Percentiles rank a stretch among this genome's conserved stretches.
These are phyloP conservation scores for Phytopythium kandeliae DNA, from an alignment of 352 stramenopile genomes.

Conservation along the genomic window DNA sequence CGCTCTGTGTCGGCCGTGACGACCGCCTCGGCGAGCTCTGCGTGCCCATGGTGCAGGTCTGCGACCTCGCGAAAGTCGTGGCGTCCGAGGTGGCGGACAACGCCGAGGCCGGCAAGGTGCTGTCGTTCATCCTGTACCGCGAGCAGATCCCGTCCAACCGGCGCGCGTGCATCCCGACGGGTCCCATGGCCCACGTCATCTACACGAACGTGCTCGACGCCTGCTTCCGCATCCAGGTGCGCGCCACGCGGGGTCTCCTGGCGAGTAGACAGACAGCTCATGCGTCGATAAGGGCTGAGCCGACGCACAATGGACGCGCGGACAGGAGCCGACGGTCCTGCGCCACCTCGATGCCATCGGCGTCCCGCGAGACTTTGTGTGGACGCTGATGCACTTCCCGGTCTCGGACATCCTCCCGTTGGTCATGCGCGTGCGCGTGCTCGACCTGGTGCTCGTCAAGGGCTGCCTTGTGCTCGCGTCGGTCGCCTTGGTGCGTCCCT, in stretches of 20 bases:
- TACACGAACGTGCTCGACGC: conserved; percentile 39
- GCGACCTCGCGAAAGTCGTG: conserved; percentile 22
- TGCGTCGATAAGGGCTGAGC: too few species aligned
- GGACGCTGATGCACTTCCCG: conserved; percentile 29
- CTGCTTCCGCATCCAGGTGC: conserved; percentile 25
- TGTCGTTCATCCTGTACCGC: conserved; percentile 47
- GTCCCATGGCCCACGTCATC: conserved; percentile 24
- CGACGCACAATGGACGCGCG: too few species aligned
- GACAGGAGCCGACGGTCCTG: conserved; percentile 27
- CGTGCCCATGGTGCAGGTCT: too few species aligned
- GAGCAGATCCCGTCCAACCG: conserved; percentile 40
- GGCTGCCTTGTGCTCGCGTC: conserved; percentile 38
- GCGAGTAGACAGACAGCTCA: too few species aligned
- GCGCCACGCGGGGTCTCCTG: too few species aligned
- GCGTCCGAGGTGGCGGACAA: conserved; percentile 29
- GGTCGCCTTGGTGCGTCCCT: conserved; percentile 26
- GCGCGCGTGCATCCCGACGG: conserved; percentile 32
- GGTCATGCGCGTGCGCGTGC: conserved; percentile 30
- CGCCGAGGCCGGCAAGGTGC: conserved; percentile 28
- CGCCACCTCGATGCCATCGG: conserved; percentile 31
- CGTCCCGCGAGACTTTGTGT: conserved; percentile 25
- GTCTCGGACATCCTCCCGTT: conserved; percentile 27
- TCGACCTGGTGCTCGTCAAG: conserved; percentile 43
- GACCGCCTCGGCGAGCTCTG: too few species aligned
- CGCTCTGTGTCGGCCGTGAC: too few species aligned